Conservation (phyloP, 176 grass and related monocot genomes). For the Elymus sibiricus region DNA sequence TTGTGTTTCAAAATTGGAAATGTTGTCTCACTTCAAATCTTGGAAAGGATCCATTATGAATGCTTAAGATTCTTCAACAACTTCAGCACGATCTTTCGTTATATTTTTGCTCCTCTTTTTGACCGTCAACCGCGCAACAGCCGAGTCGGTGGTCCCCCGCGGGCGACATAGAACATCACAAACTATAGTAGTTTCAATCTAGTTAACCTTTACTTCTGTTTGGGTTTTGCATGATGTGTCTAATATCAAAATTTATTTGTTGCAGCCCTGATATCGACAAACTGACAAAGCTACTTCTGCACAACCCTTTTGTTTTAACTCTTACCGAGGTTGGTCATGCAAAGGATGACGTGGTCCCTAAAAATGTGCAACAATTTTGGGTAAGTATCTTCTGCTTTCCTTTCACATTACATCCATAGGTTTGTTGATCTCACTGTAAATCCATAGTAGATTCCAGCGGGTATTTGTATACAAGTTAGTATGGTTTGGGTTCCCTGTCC, state of each 20-base stretch:
- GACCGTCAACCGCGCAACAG: too few relatives aligned
- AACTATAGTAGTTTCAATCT: slow-evolving; percentile 7
- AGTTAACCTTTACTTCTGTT: slow-evolving; percentile 4
- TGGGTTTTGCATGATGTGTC: slow-evolving; percentile 8
- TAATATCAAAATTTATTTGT: slow-evolving; percentile 12
- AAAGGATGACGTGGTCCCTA: slow-evolving; percentile 78
- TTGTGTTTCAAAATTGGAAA: too few relatives aligned
- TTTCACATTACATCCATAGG: neutral
- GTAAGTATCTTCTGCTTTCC: slow-evolving; percentile 33
- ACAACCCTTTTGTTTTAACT: slow-evolving; percentile 83
- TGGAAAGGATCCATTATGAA: too few relatives aligned
- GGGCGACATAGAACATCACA: neutral
- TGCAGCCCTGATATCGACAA: slow-evolving; percentile 80
- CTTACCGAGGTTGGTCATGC: slow-evolving; percentile 68
- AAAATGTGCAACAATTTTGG: slow-evolving; percentile 85
- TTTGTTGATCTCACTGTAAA: neutral
- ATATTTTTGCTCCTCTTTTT: too few relatives aligned
- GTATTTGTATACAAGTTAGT: neutral
- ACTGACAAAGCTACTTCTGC: slow-evolving; percentile 90
- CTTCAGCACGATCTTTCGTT: too few relatives aligned
- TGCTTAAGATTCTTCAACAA: too few relatives aligned
- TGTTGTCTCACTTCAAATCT: too few relatives aligned
- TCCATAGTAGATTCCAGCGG: neutral
- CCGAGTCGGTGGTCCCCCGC: too few relatives aligned
- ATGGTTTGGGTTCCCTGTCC: slow-evolving; percentile 13